Conservation (phyloP, 192 early-diverging fungal genomes). For the Irineochytrium annulatum region DNA sequence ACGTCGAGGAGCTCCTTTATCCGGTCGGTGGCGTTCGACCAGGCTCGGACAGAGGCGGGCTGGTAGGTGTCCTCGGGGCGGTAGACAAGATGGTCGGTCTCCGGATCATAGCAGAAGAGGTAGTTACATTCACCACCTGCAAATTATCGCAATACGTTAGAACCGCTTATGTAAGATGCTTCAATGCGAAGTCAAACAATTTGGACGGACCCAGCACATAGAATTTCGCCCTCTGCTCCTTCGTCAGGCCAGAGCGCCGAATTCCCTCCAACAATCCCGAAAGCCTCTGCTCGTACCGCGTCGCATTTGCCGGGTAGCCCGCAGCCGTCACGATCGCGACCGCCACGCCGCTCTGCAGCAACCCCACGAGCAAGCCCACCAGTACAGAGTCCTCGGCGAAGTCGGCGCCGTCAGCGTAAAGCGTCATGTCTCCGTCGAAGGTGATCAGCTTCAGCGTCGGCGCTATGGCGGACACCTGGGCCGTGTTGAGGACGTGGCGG, state of each 20-base stretch:
- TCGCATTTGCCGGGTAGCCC: conserved; percentile 70
- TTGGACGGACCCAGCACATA: conserved; percentile 62
- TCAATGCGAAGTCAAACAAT: not conserved
- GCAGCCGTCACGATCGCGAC: conserved; percentile 92
- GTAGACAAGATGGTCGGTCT: conserved; percentile 56
- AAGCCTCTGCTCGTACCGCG: conserved; percentile 72
- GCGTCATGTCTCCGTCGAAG: conserved; percentile 93
- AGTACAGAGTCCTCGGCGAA: conserved; percentile 69
- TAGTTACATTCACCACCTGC: conserved; percentile 87
- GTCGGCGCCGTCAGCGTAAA: conserved; percentile 84
- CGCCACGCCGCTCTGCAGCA: conserved; percentile 60
- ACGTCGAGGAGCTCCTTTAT: conserved; percentile 63
- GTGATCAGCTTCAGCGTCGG: conserved; percentile 72
- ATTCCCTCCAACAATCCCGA: conserved; percentile 72
- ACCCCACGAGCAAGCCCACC: conserved; percentile 57
- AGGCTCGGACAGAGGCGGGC: conserved; percentile 17
- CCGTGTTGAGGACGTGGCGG: conserved; percentile 81
- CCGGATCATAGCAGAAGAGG: conserved; percentile 67
- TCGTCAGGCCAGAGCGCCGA: conserved; percentile 36
- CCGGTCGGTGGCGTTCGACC: conserved; percentile 26
- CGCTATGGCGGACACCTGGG: conserved; percentile 79
- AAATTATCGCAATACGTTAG: not conserved
- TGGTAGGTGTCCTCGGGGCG: conserved; percentile 51
- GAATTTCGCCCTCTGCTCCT: conserved; percentile 56
- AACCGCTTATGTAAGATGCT: not conserved